Conservation (phyloP, 768 basidiomycete species). For the Phallus indusiatus region DNA sequence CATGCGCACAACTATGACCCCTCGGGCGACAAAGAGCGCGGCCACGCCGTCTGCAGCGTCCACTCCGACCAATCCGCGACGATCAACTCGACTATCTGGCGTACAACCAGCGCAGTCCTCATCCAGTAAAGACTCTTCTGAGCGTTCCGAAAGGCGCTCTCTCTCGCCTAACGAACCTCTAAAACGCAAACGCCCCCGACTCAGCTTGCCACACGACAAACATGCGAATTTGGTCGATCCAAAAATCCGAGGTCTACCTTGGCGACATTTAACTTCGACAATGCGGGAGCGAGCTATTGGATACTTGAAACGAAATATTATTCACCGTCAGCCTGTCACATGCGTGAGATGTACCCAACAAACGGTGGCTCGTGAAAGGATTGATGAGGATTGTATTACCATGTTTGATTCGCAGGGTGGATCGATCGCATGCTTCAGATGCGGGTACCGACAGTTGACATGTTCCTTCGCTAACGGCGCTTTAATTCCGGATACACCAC, state of each 20-base stretch:
- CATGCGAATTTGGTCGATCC: not conserved
- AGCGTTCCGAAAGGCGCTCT: not conserved
- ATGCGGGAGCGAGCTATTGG: not conserved
- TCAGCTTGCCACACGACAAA: not conserved
- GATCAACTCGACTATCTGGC: not conserved
- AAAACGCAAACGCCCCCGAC: not conserved
- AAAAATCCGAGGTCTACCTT: not conserved
- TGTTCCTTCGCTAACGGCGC: not conserved
- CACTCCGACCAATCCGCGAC: not conserved
- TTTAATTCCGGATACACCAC: not conserved
- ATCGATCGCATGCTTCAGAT: not conserved
- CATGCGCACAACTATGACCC: no score
- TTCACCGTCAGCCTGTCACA: not conserved
- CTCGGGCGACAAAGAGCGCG: no score
- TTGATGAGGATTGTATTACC: not conserved
- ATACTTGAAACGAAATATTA: not conserved
- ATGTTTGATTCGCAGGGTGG: not conserved
- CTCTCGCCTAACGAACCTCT: not conserved
- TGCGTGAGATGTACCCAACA: not conserved
- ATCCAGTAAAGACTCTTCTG: not conserved
- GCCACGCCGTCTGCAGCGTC: no score
- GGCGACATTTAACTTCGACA: not conserved
- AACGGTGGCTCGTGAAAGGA: not conserved
- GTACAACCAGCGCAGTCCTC: not conserved
- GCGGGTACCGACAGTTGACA: not conserved